Evolutionary conservation across 805 yeast species (phyloP), one percentile per base, ranked within the genome.

Genomic region (Teunomyces aglyptinius): DNA sequence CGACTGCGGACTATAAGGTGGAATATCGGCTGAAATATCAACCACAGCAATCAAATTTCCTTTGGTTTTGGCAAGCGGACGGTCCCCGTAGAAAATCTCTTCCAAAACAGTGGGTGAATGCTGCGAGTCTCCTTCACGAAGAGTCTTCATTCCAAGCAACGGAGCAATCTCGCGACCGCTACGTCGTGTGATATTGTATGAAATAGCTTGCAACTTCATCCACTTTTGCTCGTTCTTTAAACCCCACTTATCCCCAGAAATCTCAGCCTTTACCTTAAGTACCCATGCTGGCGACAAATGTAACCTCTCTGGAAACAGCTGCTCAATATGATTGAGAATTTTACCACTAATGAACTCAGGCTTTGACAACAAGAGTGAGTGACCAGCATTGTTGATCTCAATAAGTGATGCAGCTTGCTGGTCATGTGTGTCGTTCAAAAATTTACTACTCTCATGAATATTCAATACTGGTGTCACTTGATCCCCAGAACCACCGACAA

Each of bases 171-270:
- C 73, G 3, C 53, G 53, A 3, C 63, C 63, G 47, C 56, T 65
- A 5, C 49, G 51, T 35, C 73, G 56, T 19, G 62, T 49, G 13
- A 81, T 65, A 40, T 69, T 73, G 48, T 64, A 51, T 0, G 85
- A 80, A 0, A 86, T 70, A 0, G 82, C 70, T 38, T 72, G 71
- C 5, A 82, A 70, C 28, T 73, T 67, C 58, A 75, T 72, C 92
- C 94, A 86, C 60, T 86, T 86, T 49, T 71, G 75, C 58, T 84
- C 86, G 57, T 86, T 86, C 62, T 86, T 86, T 51, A 86, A 64
- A 18, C 89, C 87, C 92, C 92, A 86, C 63, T 86, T 86, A 55
- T 80, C 86, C 2, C 85, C 86, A 20, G 81, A 76, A 11, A 81
- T 74, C 44, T 79, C 75, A 2, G 86, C 86, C 55, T 81, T 78